phyloP scores from a whole-genome alignment of 495 filamentous ascomycete genomes.

The Viridothelium virens region DNA sequence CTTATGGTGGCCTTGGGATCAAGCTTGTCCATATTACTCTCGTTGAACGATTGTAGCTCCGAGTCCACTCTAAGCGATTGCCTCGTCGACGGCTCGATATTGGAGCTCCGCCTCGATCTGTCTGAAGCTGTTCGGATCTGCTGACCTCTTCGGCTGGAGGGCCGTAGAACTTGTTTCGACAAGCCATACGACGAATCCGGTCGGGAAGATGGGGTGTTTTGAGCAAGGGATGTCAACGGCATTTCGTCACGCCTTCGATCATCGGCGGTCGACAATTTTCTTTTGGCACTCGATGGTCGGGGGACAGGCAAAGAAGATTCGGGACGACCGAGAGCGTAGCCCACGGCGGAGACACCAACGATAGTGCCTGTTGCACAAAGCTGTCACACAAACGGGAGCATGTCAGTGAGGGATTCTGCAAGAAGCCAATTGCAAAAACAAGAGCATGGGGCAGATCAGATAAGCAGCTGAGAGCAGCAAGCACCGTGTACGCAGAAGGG shows the following conservation, averaged over 20 bases:
- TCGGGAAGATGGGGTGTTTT: slow-evolving; percentile 21
- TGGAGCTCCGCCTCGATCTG: neutral
- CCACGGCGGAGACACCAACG: slow-evolving; percentile 58
- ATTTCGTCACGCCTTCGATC: slow-evolving; percentile 17
- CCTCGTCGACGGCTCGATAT: neutral
- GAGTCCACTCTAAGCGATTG: slow-evolving; percentile 18
- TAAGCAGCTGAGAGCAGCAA: slow-evolving; percentile 5
- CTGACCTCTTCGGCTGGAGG: neutral
- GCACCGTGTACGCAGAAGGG: neutral
- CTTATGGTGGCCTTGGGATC: slow-evolving; percentile 44
- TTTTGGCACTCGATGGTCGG: slow-evolving; percentile 15
- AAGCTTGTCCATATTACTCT: slow-evolving; percentile 28
- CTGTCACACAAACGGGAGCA: slow-evolving; percentile 35
- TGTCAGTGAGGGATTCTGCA: neutral
- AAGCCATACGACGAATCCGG: slow-evolving; percentile 24
- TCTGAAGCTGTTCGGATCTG: neutral
- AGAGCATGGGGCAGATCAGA: slow-evolving; percentile 2
- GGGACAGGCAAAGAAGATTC: slow-evolving; percentile 30
- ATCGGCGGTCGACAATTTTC: slow-evolving; percentile 16
- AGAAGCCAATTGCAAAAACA: slow-evolving; percentile 3
- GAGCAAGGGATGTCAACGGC: slow-evolving; percentile 20
- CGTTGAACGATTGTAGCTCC: slow-evolving; percentile 28
- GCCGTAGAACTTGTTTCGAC: slow-evolving; percentile 1
- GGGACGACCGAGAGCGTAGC: slow-evolving; percentile 55
- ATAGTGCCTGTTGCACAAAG: slow-evolving; percentile 67